Evolutionary conservation across 768 basidiomycete genomes (phyloP), one percentile per base, ranked within the genome.

Genomic region (Terana coerulea): DNA sequence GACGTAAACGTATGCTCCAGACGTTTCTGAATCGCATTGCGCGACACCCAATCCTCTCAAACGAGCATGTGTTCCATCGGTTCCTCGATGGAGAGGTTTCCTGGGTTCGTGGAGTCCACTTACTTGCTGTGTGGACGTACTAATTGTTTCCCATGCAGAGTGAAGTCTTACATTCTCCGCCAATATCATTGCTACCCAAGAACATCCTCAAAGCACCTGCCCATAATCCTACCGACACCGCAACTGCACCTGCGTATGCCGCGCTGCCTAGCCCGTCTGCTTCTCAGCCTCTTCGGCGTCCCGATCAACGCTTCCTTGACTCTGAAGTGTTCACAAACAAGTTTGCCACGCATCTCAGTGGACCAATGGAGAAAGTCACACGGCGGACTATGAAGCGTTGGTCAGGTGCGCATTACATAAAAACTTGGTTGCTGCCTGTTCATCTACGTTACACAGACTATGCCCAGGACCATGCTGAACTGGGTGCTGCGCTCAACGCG

Each of bases 321-420:
- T 95, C 93, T 1, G 97, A 99, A 68, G 80, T 83, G 3, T 99
- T 99, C 66, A 99, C 97, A 3, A 83, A 83, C 69, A 97, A 95
- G 69, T 99, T 98, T 66, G 88, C 93, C 40, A 84, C 84, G 50
- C 97, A 99, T 71, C 74, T 99, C 49, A 78, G 80, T 49, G 91
- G 94, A 1, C 89, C 85, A 1, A 89, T 99, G 90, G 97, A 99
- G 69, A 98, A 93, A 67, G 91, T 98, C 21, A 95, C 95, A 15
- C 80, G 95, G 46, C 75, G 95, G 56, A 80, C 86, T 15, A 80
- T 94, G 64, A 98, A 97, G 73, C 79, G 97, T 46, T 99, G 97
- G 95, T 83, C 89, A 67, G 93, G 93, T 88, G 64, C n/a, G n/a
- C n/a, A n/a, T n/a, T n/a, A n/a, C n/a, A n/a, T n/a, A n/a, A n/a